Evolutionary conservation across 495 filamentous ascomycete genomes (phyloP), one percentile per base, ranked within the genome.

Genomic region (Aspergillus sclerotioniger): DNA sequence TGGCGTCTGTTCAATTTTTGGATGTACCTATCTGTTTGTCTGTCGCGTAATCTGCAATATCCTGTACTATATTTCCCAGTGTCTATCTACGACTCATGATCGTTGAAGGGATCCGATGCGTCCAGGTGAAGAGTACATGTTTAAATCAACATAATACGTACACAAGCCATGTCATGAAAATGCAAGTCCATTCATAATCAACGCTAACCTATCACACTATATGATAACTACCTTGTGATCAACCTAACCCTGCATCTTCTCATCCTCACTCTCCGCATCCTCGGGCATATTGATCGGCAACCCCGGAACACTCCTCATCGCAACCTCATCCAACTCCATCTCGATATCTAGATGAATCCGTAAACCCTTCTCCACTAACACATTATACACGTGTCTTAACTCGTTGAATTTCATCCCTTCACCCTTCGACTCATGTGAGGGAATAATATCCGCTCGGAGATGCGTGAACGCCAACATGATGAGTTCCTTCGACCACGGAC

Each of bases 401-500:
- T 84, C 80, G 45, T 69, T 64, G 20, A 71, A 70, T 10, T 20
- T 63, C 68, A 82, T 71, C 2, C 61, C 69, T 2, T 67, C 54
- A 17, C 51, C 58, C 9, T 39, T 54, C 44, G 52, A 28, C 0
- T 25, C 13, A 0, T 0, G 9, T 2, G 52, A 16, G 28, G 28
- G 29, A 7, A 64, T 32, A 17, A 66, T 10, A 31, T 70, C 66
- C 46, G 60, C 67, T 57, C 65, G 69, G 21, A 85, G 70, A 62
- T 78, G 80, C 28, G 71, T 73, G 63, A 90, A 90, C 0, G 77
- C 87, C 25, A 87, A 63, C 74, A 89, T 76, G 54, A 84, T 80
- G 9, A 89, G 68, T 56, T 85, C 83, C 69, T 91, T 94, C 1
- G 83, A 84, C 89, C 90, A 90, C 1, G 89, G 89, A 70, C 89